Evolutionary conservation across 116 monocot species (phyloP).

Genomic region (Dioscorea cayenensis): DNA sequence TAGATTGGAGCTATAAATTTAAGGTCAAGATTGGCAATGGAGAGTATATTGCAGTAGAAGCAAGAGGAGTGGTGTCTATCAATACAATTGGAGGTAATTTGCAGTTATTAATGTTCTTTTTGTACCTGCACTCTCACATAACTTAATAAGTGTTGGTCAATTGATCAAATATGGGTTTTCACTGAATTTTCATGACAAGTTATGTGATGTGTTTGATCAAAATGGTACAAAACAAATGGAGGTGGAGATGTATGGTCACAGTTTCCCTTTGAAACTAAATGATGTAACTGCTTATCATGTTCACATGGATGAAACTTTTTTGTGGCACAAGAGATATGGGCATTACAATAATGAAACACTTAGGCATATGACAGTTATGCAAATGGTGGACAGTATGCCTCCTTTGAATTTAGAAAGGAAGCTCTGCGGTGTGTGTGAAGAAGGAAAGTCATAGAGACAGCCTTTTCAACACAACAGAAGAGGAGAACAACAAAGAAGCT

Average conservation of each 20-base stretch:
- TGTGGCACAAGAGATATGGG: neutral
- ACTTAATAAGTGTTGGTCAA: neutral
- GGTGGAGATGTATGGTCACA: neutral
- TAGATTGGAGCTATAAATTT: neutral
- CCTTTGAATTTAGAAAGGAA: neutral
- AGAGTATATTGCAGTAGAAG: neutral
- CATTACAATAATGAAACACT: neutral
- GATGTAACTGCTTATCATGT: neutral
- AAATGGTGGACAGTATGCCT: neutral
- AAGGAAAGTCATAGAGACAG: neutral
- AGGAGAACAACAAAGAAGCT: neutral
- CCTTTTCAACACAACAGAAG: neutral
- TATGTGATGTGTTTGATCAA: neutral
- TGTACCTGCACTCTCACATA: neutral
- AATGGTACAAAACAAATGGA: neutral
- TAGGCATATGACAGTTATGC: neutral
- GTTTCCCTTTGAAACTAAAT: neutral
- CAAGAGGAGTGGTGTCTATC: neutral
- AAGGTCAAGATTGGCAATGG: neutral
- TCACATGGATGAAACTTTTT: neutral
- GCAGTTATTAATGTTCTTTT: neutral
- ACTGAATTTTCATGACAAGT: neutral
- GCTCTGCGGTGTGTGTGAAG: neutral
- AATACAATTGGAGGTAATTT: neutral
- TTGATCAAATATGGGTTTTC: neutral